Percentiles rank a stretch among this genome's conserved stretches.
Conservation (phyloP, 768 basidiomycete species). For the Mycena polygramma region DNA sequence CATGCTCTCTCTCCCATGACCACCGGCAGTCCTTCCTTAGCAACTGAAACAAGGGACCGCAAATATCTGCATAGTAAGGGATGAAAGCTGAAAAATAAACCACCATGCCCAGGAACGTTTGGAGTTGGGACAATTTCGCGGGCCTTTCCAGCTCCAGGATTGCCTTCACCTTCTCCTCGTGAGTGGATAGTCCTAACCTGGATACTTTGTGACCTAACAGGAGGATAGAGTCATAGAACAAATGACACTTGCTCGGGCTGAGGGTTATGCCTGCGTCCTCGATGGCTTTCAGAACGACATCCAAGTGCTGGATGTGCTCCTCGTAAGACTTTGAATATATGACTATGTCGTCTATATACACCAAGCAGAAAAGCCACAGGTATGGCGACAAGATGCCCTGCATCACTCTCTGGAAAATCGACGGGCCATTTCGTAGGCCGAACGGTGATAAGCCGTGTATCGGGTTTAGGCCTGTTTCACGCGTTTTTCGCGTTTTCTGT, state of each 20-base stretch:
- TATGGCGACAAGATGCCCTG: too few relatives aligned
- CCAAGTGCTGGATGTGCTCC: not conserved
- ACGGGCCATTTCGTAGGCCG: not conserved
- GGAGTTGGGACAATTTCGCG: not conserved
- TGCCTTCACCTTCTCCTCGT: not conserved
- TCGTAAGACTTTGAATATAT: not conserved
- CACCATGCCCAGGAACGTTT: not conserved
- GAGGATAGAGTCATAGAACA: constrained; percentile 17
- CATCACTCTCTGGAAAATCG: too few relatives aligned
- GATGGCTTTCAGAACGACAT: not conserved
- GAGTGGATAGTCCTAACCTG: not conserved
- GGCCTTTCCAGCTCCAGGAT: not conserved
- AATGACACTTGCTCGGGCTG: constrained; percentile 12
- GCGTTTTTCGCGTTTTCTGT: too few relatives aligned
- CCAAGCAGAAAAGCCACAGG: too few relatives aligned
- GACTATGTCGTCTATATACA: too few relatives aligned
- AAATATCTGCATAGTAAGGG: constrained; percentile 30
- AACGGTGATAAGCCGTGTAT: too few relatives aligned
- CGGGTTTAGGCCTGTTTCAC: too few relatives aligned
- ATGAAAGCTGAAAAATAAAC: constrained; percentile 31
- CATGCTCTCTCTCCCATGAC: constrained; percentile 25
- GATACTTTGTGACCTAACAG: not conserved
- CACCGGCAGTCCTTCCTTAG: constrained; percentile 16
- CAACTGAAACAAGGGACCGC: constrained; percentile 20
- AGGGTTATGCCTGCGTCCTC: constrained; percentile 15